These are phyloP conservation scores for Metarhizium anisopliae DNA, from an alignment of 2,329 filamentous ascomycete genomes.

Conservation along the genomic window DNA sequence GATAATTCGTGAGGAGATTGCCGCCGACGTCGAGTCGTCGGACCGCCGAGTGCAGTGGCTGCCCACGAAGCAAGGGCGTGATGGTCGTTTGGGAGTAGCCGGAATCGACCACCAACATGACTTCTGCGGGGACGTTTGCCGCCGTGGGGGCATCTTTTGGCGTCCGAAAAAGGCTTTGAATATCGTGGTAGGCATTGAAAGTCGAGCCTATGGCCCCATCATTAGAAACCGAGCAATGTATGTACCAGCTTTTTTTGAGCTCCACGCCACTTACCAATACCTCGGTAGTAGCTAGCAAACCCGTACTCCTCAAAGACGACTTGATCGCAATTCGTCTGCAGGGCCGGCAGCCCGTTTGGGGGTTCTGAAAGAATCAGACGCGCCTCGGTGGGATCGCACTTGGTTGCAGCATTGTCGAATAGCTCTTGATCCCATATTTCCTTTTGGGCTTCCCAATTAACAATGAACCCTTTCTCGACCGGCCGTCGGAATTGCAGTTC, in stretches of 20 bases:
- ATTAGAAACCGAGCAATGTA: background rate
- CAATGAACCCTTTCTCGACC: slow-evolving; percentile 88
- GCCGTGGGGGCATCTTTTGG: slow-evolving; percentile 35
- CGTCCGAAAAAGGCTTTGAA: slow-evolving; percentile 59
- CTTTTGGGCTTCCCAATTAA: slow-evolving; percentile 94
- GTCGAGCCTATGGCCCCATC: slow-evolving; percentile 45
- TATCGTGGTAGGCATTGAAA: slow-evolving; percentile 75
- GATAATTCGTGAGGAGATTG: slow-evolving; percentile 85
- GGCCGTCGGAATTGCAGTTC: slow-evolving; percentile 81
- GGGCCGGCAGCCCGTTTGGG: slow-evolving; percentile 67
- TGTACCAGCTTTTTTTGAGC: background rate
- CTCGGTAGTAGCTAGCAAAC: slow-evolving; percentile 77
- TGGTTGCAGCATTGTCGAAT: slow-evolving; percentile 56
- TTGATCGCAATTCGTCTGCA: slow-evolving; percentile 90
- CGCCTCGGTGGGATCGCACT: slow-evolving; percentile 72
- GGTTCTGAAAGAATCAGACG: slow-evolving; percentile 79
- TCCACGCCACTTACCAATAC: slow-evolving; percentile 43
- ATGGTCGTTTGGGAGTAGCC: slow-evolving; percentile 91
- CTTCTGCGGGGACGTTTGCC: slow-evolving; percentile 55
- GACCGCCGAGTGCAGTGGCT: slow-evolving; percentile 70
- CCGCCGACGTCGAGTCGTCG: slow-evolving; percentile 85
- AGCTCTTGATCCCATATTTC: slow-evolving; percentile 93
- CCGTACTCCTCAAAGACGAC: slow-evolving; percentile 97
- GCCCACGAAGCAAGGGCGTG: slow-evolving; percentile 74
- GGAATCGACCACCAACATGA: slow-evolving; percentile 80